These are phyloP conservation scores for Mucor circinelloides DNA, from an alignment of 371 early-diverging fungal species.

Conservation along the genomic window DNA sequence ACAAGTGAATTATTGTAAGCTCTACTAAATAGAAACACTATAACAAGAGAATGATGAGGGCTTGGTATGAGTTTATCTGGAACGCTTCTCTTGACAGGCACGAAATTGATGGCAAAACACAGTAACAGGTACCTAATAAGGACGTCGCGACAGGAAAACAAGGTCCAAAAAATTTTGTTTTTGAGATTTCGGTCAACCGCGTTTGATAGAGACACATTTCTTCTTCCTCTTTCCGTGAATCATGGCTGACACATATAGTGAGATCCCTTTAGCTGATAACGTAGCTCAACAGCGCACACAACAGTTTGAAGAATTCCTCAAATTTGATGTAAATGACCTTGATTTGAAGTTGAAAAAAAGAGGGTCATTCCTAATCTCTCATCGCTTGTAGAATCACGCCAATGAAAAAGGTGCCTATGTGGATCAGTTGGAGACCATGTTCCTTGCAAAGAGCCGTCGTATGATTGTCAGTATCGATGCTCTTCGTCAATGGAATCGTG, in stretches of 20 bases:
- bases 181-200: background rate
- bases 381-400: background rate
- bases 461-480: conserved; percentile 90
- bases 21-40: too few relatives aligned
- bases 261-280: conserved; percentile 12
- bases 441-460: conserved; percentile 66
- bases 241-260: conserved; percentile 3
- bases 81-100: too few relatives aligned
- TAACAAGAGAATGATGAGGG: too few relatives aligned
- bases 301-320: conserved; percentile 19
- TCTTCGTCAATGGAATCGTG: conserved; percentile 75
- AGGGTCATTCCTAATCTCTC: background rate
- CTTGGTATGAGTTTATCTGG: too few relatives aligned
- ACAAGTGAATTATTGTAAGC: too few relatives aligned
- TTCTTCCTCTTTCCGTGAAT: background rate
- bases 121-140: conserved; percentile 3
- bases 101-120: too few relatives aligned
- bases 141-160: conserved; percentile 7
- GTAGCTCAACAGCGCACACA: background rate
- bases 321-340: conserved; percentile 13
- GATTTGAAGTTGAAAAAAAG: background rate
- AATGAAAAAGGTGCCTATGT: conserved; percentile 60
- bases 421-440: conserved; percentile 67
- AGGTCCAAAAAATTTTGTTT: conserved; percentile 2
- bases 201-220: background rate